phyloP scores from a whole-genome alignment of 169 alveolate species.

The Hammondia hammondi region DNA sequence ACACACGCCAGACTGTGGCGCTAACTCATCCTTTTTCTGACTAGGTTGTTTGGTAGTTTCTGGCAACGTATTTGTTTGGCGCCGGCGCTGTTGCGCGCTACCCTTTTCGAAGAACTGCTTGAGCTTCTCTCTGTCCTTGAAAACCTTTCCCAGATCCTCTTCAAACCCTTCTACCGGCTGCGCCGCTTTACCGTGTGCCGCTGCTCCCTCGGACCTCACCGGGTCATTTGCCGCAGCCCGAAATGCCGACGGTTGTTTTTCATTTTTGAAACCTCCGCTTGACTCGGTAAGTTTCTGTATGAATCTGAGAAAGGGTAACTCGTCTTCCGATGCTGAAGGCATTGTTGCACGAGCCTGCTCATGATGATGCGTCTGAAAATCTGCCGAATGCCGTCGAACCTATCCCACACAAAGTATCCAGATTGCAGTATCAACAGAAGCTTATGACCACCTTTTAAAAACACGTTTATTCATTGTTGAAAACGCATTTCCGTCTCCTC shows the following conservation, averaged over 20 bases:
- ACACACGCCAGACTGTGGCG: conserved; percentile 3
- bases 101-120: conserved; percentile 37
- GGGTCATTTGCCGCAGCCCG: no score
- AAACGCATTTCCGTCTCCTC: not conserved
- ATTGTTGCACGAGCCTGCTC: not conserved
- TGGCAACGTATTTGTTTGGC: not conserved
- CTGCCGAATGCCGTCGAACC: not conserved
- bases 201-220: no score
- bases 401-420: no score
- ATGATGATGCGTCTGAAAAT: not conserved
- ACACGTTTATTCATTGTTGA: no score
- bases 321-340: not conserved
- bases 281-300: no score
- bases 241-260: no score
- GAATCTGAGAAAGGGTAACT: no score
- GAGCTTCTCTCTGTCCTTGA: conserved; percentile 7
- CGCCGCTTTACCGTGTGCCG: not conserved
- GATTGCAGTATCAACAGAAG: no score
- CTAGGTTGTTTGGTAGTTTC: not conserved
- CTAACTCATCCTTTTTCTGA: not conserved
- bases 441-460: no score
- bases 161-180: not conserved
- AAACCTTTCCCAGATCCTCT: not conserved
- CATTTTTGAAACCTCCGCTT: no score
- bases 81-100: conserved; percentile 44